These are phyloP conservation scores for Talaromyces funiculosus DNA, from an alignment of 2,329 filamentous ascomycete genomes.

Conservation along the genomic window DNA sequence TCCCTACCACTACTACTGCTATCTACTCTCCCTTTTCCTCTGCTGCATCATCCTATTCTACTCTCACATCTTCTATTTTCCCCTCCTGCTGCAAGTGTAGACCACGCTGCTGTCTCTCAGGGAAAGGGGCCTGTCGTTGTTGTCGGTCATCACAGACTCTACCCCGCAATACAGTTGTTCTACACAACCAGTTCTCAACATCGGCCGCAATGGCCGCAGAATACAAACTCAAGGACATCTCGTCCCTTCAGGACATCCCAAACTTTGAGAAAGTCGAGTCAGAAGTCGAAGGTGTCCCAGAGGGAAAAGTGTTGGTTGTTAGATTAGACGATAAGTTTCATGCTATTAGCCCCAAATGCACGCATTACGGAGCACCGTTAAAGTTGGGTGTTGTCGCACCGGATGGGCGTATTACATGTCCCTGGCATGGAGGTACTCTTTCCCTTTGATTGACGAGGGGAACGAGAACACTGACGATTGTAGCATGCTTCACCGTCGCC, in stretches of 20 bases:
- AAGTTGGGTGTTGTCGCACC: conserved; percentile 77
- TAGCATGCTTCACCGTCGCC: conserved; percentile 84
- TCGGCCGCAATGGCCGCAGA: conserved; percentile 32
- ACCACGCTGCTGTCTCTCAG: conserved; percentile 8
- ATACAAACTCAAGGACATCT: conserved; percentile 64
- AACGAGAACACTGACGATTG: neutral
- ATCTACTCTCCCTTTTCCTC: neutral
- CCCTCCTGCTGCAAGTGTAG: conserved; percentile 9
- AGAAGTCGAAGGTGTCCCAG: conserved; percentile 83
- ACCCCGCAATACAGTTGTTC: neutral
- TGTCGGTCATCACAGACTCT: neutral
- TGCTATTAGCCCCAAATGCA: conserved; percentile 76
- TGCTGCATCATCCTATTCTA: neutral
- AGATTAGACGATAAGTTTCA: conserved; percentile 71
- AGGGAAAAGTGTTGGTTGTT: conserved; percentile 77
- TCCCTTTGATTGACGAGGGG: neutral
- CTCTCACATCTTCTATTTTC: neutral
- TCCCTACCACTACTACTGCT: neutral
- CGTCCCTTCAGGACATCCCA: conserved; percentile 62
- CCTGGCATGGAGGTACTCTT: conserved; percentile 83
- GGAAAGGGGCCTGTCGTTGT: conserved; percentile 5
- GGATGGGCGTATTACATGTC: conserved; percentile 80
- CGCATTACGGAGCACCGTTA: conserved; percentile 87
- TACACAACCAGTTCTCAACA: conserved; percentile 11
- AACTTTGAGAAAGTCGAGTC: conserved; percentile 80